Evolutionary conservation across 2,329 filamentous ascomycete genomes (phyloP), one percentile per base, ranked within the genome.

Genomic region (Peltaster fructicola): DNA sequence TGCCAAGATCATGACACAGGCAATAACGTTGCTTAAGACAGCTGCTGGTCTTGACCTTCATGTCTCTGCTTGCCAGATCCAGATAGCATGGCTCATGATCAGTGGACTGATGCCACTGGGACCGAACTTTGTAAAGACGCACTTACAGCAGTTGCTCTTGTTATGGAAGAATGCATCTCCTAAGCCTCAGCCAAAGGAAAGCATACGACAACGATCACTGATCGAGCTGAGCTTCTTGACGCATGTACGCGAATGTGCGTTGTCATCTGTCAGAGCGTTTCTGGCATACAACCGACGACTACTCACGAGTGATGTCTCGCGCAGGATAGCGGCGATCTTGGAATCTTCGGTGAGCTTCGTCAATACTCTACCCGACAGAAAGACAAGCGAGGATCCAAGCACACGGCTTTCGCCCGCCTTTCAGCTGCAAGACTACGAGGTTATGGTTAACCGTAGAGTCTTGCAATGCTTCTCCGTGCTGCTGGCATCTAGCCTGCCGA

Each of bases 91-190:
- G 85, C 90, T 91, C 23, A 59, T 98, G 29, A 91, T 98, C 22
- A 88, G 90, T 17, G 88, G 90, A 0, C 57, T 98, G 27, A 95
- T 95, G 85, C 82, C 84, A 1, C 64, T 98, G 1, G 88, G 88
- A 0, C 85, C 88, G 4, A 95, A 92, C 49, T 98, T 98, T 49
- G 85, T 95, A 51, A 98, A 98, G 54, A 95, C 95, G 13, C 88
- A 98, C 51, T 64, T 98, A 6, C 85, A 84, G 3, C 88, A 98
- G 45, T 62, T 98, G 12, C 69, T 98, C 28, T 58, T 98, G 6
- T 59, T 98, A 5, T 98, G 88, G 88, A 92, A 92, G 52, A 98
- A 95, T 50, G 85, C 88, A 1, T 62, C 98, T 7, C 85, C 90
- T 1, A 92, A 90, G 43, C 85, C 90, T 5, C 54, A 95, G n/a